A percentile compares a stretch with the other conserved stretches of the same genome.
Conservation (phyloP, 495 filamentous ascomycete genomes). For the Annulohypoxylon maeteangense region DNA sequence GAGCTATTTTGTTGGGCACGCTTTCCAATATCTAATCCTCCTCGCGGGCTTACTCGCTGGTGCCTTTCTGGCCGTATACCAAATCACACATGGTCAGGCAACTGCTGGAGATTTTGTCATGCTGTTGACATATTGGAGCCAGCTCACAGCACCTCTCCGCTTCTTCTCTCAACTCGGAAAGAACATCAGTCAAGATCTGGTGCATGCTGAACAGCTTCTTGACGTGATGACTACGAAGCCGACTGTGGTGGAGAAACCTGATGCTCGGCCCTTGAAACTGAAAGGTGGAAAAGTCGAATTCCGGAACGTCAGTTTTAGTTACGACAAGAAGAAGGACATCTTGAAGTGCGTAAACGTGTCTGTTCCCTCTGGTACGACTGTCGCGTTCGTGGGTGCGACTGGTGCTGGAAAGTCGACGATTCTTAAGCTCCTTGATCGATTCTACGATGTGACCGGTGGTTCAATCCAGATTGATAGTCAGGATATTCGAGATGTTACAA, state of each 20-base stretch:
- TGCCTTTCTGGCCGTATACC: conserved; percentile 74
- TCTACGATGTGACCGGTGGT: conserved; percentile 74
- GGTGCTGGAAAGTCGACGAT: conserved; percentile 83
- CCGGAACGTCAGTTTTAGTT: conserved; percentile 72
- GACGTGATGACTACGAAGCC: conserved; percentile 76
- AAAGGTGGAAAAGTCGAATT: conserved; percentile 71
- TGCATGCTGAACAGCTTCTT: conserved; percentile 77
- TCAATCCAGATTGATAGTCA: conserved; percentile 78
- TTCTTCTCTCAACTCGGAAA: conserved; percentile 72
- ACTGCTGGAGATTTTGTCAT: conserved; percentile 76
- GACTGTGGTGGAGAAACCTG: conserved; percentile 65
- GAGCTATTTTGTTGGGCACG: conserved; percentile 56
- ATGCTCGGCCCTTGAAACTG: conserved; percentile 66
- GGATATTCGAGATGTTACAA: conserved; percentile 73
- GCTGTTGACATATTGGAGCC: conserved; percentile 76
- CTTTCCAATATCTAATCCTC: conserved; percentile 69
- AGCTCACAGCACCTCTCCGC: conserved; percentile 68
- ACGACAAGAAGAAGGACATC: conserved; percentile 73
- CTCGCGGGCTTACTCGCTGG: conserved; percentile 70
- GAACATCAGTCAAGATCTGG: conserved; percentile 68
- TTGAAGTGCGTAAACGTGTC: conserved; percentile 73
- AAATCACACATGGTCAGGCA: conserved; percentile 65
- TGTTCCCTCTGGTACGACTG: conserved; percentile 68
- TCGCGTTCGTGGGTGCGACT: conserved; percentile 81
- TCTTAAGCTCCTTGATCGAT: conserved; percentile 74